These are phyloP conservation scores for Dalbergia oliveri DNA, from an alignment of 306 rosid genomes.

Conservation along the genomic window DNA sequence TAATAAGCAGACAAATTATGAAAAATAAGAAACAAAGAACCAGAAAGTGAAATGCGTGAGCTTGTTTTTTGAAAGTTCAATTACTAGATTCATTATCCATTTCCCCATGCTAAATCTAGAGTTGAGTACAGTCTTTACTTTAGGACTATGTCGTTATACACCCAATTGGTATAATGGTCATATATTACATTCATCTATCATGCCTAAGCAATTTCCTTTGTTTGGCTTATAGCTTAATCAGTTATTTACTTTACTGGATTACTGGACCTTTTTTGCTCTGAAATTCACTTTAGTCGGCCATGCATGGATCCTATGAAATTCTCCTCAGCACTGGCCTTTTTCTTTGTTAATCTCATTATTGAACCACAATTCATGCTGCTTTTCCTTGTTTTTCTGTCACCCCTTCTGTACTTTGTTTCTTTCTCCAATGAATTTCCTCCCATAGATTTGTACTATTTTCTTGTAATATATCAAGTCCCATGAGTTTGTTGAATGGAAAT, in stretches of 20 bases:
- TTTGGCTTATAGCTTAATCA: conserved; percentile 15
- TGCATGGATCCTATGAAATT: conserved; percentile 20
- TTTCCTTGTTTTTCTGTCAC: conserved; percentile 24
- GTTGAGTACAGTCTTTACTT: not conserved
- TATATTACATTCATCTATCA: conserved; percentile 14
- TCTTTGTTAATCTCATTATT: conserved; percentile 14
- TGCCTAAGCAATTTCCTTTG: conserved; percentile 6
- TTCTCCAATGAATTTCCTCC: not conserved
- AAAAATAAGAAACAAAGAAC: not conserved
- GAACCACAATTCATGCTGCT: conserved; percentile 10
- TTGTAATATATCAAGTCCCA: conserved; percentile 22
- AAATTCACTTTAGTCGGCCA: not conserved
- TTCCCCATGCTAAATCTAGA: conserved; percentile 3
- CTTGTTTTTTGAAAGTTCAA: conserved; percentile 9
- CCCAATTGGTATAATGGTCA: conserved; percentile 10
- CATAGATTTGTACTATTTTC: conserved; percentile 2
- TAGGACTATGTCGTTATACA: conserved; percentile 1
- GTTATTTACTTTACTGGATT: conserved; percentile 16
- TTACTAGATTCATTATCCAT: conserved; percentile 2
- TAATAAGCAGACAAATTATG: not conserved
- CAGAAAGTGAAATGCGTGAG: conserved; percentile 30
- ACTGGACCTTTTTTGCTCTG: not conserved
- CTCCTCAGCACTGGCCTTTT: not conserved
- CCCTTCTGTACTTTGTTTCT: not conserved
- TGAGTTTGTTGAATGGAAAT: conserved; percentile 38